Evolutionary conservation across 805 yeast genomes (phyloP), one percentile per base, ranked within the genome.

Genomic region (Saccharomycopsis microspora): DNA sequence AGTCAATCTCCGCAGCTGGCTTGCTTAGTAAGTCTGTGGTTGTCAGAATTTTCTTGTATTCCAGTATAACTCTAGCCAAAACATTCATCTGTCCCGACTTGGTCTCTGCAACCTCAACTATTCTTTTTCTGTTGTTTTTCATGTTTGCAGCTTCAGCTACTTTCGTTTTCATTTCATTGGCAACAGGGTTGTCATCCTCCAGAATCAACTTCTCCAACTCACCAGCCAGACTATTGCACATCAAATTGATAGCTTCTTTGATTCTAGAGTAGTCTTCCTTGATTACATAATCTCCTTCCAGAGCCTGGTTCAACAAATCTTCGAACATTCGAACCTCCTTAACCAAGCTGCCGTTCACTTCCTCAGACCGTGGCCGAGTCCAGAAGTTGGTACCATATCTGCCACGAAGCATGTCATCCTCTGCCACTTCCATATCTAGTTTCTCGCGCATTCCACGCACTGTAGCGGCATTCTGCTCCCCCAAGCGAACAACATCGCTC

Each of bases 211-310:
- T 56, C 52, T 28, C 52, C 51, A 48, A 59, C 56, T 29, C 51
- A 5, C 58, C 54, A 29, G 53, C 45, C 30, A 61, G 55, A 4
- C 67, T 62, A 1, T 71, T 69, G 31, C 68, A 66, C 50, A 70
- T 72, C 4, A 73, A 60, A 38, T 60, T 63, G 28, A 86, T 55
- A 6, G 60, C 57, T 1, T 71, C 68, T 47, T 70, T 73, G 43
- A 84, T 66, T n/a, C 71, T 68, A 1, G 59, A 54, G 53, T 77
- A 75, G 43, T 74, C 73, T 3, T 63, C 59, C 4, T 61, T 55
- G 0, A 85, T 74, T 2, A 72, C 64, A 3, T 60, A 60, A 60
- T 88, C 95, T 5, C 93, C 84, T 3, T 64, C 57, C 32, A 64
- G 62, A 1, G 95, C 93, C 52, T 76, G 77, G 33, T 67, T 68